A percentile compares a stretch with the other conserved stretches of the same genome.
Evolutionary conservation across 768 basidiomycete genomes (phyloP).

Genomic region (Calocybe gangraenosa): DNA sequence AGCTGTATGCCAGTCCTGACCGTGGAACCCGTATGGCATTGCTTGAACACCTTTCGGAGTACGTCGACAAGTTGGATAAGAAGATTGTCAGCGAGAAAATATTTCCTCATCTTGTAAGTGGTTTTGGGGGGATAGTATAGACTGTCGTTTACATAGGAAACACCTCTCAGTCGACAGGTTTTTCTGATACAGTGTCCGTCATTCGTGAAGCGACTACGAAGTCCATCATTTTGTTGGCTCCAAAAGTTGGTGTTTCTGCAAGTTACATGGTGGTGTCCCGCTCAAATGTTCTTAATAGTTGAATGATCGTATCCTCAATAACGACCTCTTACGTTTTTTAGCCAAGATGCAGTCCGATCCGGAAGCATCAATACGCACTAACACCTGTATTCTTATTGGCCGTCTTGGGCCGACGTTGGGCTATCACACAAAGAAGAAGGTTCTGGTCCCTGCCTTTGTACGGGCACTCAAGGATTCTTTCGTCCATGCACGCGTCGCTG

Average conservation of each 20-base stretch:
- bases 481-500: conserved; percentile 90
- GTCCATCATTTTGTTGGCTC: conserved; percentile 76
- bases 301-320: conserved; percentile 89
- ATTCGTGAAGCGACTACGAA: conserved; percentile 94
- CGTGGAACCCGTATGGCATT: conserved; percentile 93
- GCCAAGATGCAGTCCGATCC: conserved; percentile 91
- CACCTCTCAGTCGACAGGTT: conserved; percentile 81
- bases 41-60: conserved; percentile 79
- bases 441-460: conserved; percentile 94
- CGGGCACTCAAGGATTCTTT: conserved; percentile 88
- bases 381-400: conserved; percentile 94
- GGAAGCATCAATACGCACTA: conserved; percentile 94
- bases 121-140: neutral
- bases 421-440: conserved; percentile 88
- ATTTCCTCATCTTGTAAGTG: conserved; percentile 85
- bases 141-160: conserved; percentile 2
- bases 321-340: conserved; percentile 88
- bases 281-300: conserved; percentile 50
- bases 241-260: conserved; percentile 52
- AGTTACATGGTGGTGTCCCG: no score
- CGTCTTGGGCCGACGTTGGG: conserved; percentile 83
- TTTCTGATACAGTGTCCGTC: conserved; percentile 89
- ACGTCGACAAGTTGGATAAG: conserved; percentile 83
- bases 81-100: conserved; percentile 82
- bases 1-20: conserved; percentile 85